Evolutionary conservation across 306 rosid species (phyloP).

Genomic region (Cicer arietinum): DNA sequence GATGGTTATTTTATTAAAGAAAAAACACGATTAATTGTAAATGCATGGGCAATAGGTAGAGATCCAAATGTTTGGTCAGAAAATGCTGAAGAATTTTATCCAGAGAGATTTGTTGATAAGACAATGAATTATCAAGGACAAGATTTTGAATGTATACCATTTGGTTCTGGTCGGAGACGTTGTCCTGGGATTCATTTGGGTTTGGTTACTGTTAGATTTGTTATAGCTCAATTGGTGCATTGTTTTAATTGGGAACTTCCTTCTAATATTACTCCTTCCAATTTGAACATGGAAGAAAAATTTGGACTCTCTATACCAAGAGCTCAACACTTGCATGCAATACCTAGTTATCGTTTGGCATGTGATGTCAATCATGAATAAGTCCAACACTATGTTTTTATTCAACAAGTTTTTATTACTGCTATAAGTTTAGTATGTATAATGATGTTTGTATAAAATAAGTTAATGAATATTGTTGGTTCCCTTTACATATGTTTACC

Average conservation of each 20-base stretch:
- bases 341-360: neutral
- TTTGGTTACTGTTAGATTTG: neutral
- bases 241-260: constrained; percentile 9
- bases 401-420: neutral
- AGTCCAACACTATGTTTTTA: neutral
- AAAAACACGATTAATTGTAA: neutral
- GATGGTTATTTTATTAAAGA: constrained; percentile 11
- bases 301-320: neutral
- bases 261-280: neutral
- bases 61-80: neutral
- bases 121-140: neutral
- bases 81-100: neutral
- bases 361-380: neutral
- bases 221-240: neutral
- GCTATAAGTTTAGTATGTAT: neutral
- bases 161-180: constrained; percentile 5
- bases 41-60: constrained; percentile 3
- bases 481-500: too few species aligned
- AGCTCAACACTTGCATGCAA: constrained; percentile 13
- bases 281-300: constrained; percentile 8
- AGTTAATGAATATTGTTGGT: too few species aligned
- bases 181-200: constrained; percentile 4
- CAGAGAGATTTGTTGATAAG: neutral
- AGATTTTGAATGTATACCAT: neutral
- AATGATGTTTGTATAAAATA: neutral